Conservation (phyloP, 2,329 filamentous ascomycete species). For the Verticillium dahliae region DNA sequence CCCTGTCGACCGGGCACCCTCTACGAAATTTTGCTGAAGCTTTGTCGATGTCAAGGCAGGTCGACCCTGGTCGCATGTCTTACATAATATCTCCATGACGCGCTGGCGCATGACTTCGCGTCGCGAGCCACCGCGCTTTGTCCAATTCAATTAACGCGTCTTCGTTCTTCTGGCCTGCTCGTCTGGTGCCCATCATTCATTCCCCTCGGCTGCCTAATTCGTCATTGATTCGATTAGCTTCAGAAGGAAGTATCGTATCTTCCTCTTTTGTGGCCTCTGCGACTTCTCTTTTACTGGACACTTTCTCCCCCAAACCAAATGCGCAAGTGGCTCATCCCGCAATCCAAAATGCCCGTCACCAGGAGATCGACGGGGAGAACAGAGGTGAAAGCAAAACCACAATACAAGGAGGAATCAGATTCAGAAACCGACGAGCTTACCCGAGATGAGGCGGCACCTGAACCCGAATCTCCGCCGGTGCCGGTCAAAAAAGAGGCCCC, state of each 20-base stretch:
- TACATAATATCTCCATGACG: slow-evolving; percentile 1
- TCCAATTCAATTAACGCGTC: slow-evolving; percentile 4
- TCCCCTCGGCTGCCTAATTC: background rate
- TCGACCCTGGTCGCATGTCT: background rate
- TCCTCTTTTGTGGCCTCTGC: background rate
- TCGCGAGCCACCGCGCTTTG: background rate
- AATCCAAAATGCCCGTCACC: background rate
- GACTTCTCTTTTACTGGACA: background rate
- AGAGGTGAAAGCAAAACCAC: background rate
- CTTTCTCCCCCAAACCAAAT: background rate
- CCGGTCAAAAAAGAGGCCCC: slow-evolving; percentile 6
- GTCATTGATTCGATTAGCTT: background rate
- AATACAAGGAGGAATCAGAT: background rate
- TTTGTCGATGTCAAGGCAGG: background rate
- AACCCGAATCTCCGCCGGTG: background rate
- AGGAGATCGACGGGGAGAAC: background rate
- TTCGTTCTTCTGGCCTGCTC: background rate
- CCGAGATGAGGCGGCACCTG: background rate
- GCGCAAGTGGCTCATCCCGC: slow-evolving; percentile 1
- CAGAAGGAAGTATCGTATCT: background rate
- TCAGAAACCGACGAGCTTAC: background rate
- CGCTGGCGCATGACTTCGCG: slow-evolving; percentile 5
- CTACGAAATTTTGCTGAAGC: background rate
- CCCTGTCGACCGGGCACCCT: no score
- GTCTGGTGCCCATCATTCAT: no score